Percentiles rank a stretch among this genome's conserved stretches.
Evolutionary conservation across 1,284 basidiomycete species (phyloP).

Genomic region (Fistulinella staudtii): DNA sequence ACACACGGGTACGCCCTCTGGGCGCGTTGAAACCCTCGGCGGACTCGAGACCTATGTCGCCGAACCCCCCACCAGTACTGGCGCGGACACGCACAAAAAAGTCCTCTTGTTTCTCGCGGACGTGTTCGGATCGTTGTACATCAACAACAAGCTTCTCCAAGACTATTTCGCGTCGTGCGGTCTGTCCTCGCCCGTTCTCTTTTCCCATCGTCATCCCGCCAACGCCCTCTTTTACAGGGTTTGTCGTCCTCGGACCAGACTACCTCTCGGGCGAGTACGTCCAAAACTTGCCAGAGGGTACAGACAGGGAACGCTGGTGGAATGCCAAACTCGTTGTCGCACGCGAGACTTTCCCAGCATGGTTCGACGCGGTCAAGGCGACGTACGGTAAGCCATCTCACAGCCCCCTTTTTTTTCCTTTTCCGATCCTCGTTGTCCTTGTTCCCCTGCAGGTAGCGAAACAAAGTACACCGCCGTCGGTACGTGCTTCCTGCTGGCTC

Average conservation of each 20-base stretch:
- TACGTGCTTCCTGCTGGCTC: constrained; percentile 13
- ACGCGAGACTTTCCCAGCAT: constrained; percentile 17
- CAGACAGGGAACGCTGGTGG: constrained; percentile 11
- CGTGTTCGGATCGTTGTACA: constrained; percentile 42
- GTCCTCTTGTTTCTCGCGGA: constrained; percentile 50
- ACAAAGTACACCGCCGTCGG: constrained; percentile 37
- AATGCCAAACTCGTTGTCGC: neutral
- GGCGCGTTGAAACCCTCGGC: constrained; percentile 40
- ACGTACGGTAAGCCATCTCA: constrained; percentile 12
- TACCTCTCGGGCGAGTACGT: constrained; percentile 19
- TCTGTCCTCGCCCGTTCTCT: no score
- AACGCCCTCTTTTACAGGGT: no score
- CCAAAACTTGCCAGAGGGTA: constrained; percentile 1
- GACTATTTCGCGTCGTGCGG: constrained; percentile 50
- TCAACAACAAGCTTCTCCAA: constrained; percentile 48
- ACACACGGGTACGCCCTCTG: constrained; percentile 45
- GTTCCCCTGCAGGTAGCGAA: constrained; percentile 12
- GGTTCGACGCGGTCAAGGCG: constrained; percentile 18
- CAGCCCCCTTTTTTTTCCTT: no score
- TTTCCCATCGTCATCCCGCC: no score
- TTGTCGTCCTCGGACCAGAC: constrained; percentile 25
- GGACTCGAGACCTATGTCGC: constrained; percentile 49
- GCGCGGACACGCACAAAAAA: constrained; percentile 27
- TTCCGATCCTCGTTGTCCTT: neutral
- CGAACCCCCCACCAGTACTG: constrained; percentile 31